Percentiles rank a stretch among this genome's conserved stretches.
Conservation (phyloP, 2,329 filamentous ascomycete species). For the Hymenoscyphus linearis region DNA sequence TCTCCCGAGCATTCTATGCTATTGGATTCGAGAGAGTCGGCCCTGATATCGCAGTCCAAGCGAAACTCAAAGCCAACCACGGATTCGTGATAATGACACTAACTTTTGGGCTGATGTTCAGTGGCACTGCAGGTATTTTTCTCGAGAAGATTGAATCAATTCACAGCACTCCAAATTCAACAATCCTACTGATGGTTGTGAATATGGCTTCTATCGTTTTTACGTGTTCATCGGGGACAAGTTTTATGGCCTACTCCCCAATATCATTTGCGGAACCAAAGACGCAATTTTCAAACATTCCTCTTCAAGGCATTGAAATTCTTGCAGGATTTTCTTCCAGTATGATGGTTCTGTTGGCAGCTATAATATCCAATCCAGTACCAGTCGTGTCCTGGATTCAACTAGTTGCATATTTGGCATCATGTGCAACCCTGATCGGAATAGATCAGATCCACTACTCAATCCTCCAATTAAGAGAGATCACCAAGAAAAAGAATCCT, state of each 20-base stretch:
- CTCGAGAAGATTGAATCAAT: conserved; percentile 13
- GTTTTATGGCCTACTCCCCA: conserved; percentile 20
- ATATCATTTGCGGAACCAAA: conserved; percentile 16
- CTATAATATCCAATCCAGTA: conserved; percentile 16
- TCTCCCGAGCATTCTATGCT: conserved; percentile 20
- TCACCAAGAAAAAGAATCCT: neutral
- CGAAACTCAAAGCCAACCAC: conserved; percentile 18
- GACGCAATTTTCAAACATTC: conserved; percentile 9
- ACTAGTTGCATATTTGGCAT: conserved; percentile 13
- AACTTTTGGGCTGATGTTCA: conserved; percentile 19
- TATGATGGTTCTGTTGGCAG: conserved; percentile 12
- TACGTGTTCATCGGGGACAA: conserved; percentile 17
- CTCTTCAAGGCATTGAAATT: conserved; percentile 9
- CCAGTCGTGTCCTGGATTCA: conserved; percentile 19
- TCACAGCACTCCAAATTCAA: conserved; percentile 4
- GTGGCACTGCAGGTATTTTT: conserved; percentile 12
- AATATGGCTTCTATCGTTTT: conserved; percentile 15
- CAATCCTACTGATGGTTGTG: conserved; percentile 13
- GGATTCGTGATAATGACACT: conserved; percentile 23
- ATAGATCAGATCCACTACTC: conserved; percentile 9
- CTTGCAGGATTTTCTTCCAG: conserved; percentile 14
- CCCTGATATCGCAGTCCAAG: conserved; percentile 6
- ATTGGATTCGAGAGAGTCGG: conserved; percentile 17
- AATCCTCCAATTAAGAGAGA: conserved; percentile 7
- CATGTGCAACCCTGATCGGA: conserved; percentile 13